Evolutionary conservation across 768 basidiomycete species (phyloP).

Genomic region (Tephrocybe sp.): DNA sequence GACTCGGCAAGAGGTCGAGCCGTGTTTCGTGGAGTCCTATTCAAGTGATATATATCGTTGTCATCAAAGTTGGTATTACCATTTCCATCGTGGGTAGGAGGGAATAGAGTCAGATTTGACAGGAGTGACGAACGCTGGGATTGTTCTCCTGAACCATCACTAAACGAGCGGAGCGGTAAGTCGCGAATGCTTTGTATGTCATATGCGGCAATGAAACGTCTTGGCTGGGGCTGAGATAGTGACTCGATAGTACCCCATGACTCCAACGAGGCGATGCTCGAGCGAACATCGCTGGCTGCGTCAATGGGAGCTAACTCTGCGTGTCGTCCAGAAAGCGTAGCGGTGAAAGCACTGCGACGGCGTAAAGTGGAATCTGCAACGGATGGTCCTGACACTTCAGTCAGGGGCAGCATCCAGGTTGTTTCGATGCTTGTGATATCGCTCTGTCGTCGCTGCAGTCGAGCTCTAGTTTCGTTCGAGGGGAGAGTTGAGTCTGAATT

Average conservation of each 20-base stretch:
- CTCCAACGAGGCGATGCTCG: neutral
- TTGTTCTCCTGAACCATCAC: neutral
- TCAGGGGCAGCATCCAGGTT: neutral
- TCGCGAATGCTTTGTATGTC: conserved; percentile 11
- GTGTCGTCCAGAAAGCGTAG: neutral
- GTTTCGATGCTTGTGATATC: conserved; percentile 1
- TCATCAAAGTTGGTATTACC: neutral
- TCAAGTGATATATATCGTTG: neutral
- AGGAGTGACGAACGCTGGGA: conserved; percentile 4
- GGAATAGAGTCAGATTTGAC: neutral
- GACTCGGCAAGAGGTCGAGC: neutral
- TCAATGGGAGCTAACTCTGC: neutral
- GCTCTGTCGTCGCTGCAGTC: conserved; percentile 1
- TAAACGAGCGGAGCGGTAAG: conserved; percentile 7
- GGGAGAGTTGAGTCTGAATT: neutral
- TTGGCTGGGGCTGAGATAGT: neutral
- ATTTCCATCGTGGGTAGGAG: neutral
- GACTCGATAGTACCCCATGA: conserved; percentile 17
- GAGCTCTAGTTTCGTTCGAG: neutral
- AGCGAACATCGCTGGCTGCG: neutral
- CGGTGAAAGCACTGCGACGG: conserved; percentile 5
- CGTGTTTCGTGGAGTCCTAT: conserved; percentile 8
- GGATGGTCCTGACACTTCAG: neutral
- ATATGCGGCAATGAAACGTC: conserved; percentile 5
- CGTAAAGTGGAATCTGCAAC: neutral